Conservation (phyloP, 495 filamentous ascomycete species). For the Aspergillus baeticus region DNA sequence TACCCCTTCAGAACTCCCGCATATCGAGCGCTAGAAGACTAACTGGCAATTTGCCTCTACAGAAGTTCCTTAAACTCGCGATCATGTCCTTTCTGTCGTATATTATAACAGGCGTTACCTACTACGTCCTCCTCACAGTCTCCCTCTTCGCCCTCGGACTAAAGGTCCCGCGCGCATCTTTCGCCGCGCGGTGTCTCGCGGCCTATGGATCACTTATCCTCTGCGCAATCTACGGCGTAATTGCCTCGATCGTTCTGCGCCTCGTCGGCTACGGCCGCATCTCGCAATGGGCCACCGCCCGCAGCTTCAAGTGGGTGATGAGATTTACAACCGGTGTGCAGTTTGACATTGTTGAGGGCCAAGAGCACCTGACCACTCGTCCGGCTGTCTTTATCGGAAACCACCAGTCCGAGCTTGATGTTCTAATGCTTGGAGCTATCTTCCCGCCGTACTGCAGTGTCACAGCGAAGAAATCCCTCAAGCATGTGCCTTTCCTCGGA, state of each 20-base stretch:
- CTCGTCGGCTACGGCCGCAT: constrained; percentile 68
- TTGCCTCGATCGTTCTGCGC: constrained; percentile 70
- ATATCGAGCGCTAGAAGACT: not conserved
- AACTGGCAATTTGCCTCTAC: not conserved
- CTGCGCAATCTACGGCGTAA: constrained; percentile 74
- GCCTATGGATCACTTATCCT: constrained; percentile 63
- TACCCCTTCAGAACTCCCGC: not conserved
- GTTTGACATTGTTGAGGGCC: constrained; percentile 71
- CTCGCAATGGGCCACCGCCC: constrained; percentile 81
- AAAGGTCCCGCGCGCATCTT: constrained; percentile 57
- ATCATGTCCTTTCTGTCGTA: constrained; percentile 45
- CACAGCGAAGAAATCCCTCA: constrained; percentile 86
- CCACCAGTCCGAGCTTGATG: constrained; percentile 93
- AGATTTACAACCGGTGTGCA: constrained; percentile 69
- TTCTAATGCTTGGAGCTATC: constrained; percentile 80
- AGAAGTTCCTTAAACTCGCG: not conserved
- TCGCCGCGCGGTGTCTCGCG: constrained; percentile 70
- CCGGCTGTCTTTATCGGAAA: constrained; percentile 92
- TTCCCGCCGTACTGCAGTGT: constrained; percentile 93
- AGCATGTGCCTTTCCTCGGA: constrained; percentile 80
- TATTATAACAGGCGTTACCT: constrained; percentile 51
- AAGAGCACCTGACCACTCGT: constrained; percentile 62
- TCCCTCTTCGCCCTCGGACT: constrained; percentile 58
- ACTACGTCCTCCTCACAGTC: constrained; percentile 53
- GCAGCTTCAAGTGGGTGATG: constrained; percentile 83